These are phyloP conservation scores for Xylariaceae sp. DNA, from an alignment of 2,329 filamentous ascomycete genomes.

Conservation along the genomic window DNA sequence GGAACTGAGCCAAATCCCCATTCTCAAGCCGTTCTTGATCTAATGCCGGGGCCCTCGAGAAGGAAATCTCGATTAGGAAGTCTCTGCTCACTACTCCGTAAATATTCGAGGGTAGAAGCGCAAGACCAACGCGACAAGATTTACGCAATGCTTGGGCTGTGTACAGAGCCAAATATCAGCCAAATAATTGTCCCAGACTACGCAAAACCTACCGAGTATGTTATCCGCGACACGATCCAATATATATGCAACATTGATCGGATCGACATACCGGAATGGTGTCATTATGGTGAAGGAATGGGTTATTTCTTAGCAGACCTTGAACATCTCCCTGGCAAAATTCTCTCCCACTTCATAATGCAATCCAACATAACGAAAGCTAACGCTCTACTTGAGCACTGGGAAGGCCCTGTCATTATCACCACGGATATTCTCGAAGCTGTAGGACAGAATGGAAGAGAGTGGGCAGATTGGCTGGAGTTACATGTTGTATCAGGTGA, in stretches of 20 bases:
- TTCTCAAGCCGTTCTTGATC: background rate
- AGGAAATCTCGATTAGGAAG: background rate
- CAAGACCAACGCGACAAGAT: background rate
- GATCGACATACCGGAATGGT: no score
- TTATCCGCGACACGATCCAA: background rate
- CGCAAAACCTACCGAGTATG: background rate
- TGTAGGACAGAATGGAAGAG: no score
- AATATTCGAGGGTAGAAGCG: background rate
- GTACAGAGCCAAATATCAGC: background rate
- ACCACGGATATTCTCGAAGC: no score
- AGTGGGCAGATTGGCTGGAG: no score
- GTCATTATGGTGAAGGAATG: no score
- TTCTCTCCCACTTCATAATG: no score
- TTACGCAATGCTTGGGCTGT: background rate
- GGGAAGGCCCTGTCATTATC: no score
- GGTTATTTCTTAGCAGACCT: no score
- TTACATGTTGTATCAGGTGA: no score
- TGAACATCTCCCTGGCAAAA: slow-evolving; percentile 6
- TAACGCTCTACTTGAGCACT: no score
- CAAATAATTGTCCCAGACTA: background rate
- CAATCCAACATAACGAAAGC: no score
- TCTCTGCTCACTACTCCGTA: background rate
- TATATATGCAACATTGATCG: background rate
- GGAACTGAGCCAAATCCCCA: background rate
- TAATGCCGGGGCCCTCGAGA: background rate